Evolutionary conservation across 805 yeast genomes (phyloP), one percentile per base, ranked within the genome.

Genomic region (Metschnikowia amazonensis): DNA sequence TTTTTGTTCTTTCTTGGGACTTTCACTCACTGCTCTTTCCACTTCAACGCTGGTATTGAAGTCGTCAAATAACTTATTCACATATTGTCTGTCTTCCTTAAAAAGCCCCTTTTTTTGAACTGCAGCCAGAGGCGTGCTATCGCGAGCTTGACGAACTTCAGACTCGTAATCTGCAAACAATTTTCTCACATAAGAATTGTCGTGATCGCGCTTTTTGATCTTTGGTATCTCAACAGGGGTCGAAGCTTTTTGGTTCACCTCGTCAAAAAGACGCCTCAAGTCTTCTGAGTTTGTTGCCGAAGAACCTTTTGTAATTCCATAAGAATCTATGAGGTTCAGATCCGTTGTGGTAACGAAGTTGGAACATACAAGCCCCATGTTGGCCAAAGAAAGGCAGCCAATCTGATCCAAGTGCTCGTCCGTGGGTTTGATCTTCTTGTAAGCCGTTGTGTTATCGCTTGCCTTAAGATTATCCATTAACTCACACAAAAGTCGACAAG

Each of bases 331-430:
- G 31, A 70, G 57, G 24, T 57, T 57, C 11, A 60, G 56, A 13
- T 70, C 65, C 27, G 65, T 68, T 0, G 72, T 53, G 16, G 69
- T 66, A 32, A 77, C 79, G 57, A 85, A 81, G 45, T 77, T 79
- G 3, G 83, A 70, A 2, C 84, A 62, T 0, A 73, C 68, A 48
- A 84, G 60, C 20, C 77, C 75, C 47, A 82, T 64, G 47, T 76
- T 74, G 1, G 68, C 62, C 33, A 82, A 58, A 0, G 86, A 84
- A 5, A 60, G 55, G 4, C 66, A 62, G 10, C 58, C 60, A 5
- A 66, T 52, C 11, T 50, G 52, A 25, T 51, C 48, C 24, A 55
- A 42, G 25, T 56, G 49, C 28, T 60, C 53, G 9, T 48, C 52
- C 18, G 46, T 48, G 7, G 54, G 53, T 36, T 41, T 41, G n/a